Percentiles rank a stretch among this genome's conserved stretches.
phyloP scores from a whole-genome alignment of 352 stramenopile genomes.

The Globisporangium polare region DNA sequence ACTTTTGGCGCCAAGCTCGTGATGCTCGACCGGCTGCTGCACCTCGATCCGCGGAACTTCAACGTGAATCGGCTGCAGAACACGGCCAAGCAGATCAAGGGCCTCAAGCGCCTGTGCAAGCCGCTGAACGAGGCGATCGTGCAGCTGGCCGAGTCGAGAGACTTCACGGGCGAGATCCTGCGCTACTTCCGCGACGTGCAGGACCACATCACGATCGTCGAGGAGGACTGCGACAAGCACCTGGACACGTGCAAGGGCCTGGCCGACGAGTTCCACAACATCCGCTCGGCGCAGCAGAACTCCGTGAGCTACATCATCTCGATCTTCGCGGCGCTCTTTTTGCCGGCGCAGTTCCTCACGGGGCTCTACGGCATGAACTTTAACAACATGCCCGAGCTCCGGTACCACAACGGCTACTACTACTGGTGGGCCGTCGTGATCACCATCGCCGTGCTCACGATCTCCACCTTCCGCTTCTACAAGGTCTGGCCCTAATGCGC shows the following conservation, averaged over 20 bases:
- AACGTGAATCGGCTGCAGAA: constrained; percentile 51
- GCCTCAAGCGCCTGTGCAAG: constrained; percentile 69
- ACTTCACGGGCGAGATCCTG: constrained; percentile 68
- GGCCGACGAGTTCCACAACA: constrained; percentile 65
- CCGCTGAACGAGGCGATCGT: constrained; percentile 68
- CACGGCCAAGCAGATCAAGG: constrained; percentile 69
- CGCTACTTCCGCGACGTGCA: constrained; percentile 85
- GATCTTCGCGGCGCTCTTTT: constrained; percentile 75
- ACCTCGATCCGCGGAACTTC: constrained; percentile 53
- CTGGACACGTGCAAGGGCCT: constrained; percentile 64
- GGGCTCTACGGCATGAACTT: constrained; percentile 90
- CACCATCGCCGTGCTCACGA: constrained; percentile 34
- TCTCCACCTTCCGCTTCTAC: constrained; percentile 69
- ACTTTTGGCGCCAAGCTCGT: constrained; percentile 68
- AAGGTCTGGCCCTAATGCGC: constrained; percentile 62
- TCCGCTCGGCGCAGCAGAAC: constrained; percentile 56
- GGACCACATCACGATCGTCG: constrained; percentile 77
- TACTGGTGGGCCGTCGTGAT: constrained; percentile 73
- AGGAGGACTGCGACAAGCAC: constrained; percentile 78
- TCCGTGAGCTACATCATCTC: constrained; percentile 81
- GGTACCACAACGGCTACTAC: constrained; percentile 72
- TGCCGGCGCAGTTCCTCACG: constrained; percentile 87
- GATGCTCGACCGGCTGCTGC: constrained; percentile 63
- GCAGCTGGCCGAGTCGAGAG: constrained; percentile 62
- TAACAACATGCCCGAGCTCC: constrained; percentile 79